Evolutionary conservation across 495 filamentous ascomycete species (phyloP), one percentile per base, ranked within the genome.

Genomic region (Neurospora discreta): DNA sequence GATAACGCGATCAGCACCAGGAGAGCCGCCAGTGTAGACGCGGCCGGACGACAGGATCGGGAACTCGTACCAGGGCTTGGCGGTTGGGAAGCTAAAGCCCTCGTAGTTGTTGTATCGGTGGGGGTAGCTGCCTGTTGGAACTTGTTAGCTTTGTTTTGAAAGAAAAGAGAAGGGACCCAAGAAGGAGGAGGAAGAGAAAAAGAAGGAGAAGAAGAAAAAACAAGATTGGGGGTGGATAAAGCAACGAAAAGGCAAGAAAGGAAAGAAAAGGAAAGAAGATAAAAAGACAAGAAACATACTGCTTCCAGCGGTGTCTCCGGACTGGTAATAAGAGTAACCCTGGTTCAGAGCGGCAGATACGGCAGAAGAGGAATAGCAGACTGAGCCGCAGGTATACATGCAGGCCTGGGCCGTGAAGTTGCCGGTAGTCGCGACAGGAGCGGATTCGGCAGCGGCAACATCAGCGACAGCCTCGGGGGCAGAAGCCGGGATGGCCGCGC

Each of bases 21-120:
- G 91, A 9, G 83, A 86, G 36, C 90, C 90, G 69, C 91, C 89
- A 43, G 75, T 82, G 74, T 91, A 94, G 2, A 85, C 78, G 2
- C 75, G 71, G 72, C 84, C 70, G 71, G 81, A 83, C 69, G 75
- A 82, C 76, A 91, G 73, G 71, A 94, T 89, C 1, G 91, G 91
- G 78, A 88, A 93, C 77, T 93, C 91, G 73, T 91, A 90, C 81
- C 89, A 93, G 0, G 90, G 88, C 1, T 73, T 74, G 11, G 67
- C 15, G 52, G 80, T 84, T 41, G 85, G 82, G 81, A 94, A 93
- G 70, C 79, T 81, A 79, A 93, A 92, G 44, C 87, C 89, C 78
- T 94, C 91, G 78, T 89, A 89, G 85, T 93, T 84, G 77, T 92
- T 86, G 84, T 92, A 93, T 68, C 82, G 80, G 81, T 93, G 91